Base-by-base conservation (phyloP, 345 rosid genomes). In the Populus euphratica region DNA sequence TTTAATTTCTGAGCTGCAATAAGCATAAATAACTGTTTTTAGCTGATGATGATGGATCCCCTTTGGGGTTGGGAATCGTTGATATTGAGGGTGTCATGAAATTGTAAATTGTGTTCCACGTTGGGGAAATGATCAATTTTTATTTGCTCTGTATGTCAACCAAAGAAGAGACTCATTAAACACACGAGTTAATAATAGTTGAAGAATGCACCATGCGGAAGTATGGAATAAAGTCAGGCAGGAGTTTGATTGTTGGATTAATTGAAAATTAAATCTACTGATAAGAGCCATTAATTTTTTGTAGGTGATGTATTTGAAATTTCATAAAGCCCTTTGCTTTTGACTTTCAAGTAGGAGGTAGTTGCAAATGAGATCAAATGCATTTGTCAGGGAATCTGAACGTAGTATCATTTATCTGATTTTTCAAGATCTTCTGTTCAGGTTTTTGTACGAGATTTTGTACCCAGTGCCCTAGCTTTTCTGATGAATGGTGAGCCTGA, bases 401-500 rank as follows among this genome's bases (percentile, higher is more conserved):
- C n/a, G 11, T 9, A 59, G 29, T 59, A 23, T 59, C 29, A 59
- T 59, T 43, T 18, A 8, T 69, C 6, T 59, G 49, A 11, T 35
- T 61, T 70, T 44, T 36, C 25, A 12, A 6, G 20, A 27, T 20
- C 11, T 75, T 36, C 52, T 44, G 47, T 82, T 8, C 76, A 92
- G 97, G 95, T 91, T 41, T 92, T 92, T 61, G 91, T 92, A 38
- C 85, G 95, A 20, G 95, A 92, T 80, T 92, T 91, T 84, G 97
- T 92, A 61, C 97, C 97, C 52, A 92, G 97, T 70, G 97, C 88
- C 61, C 81, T 90, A 59, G 95, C 97, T 65, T 92, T 91, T 77
- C 81, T 92, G 77, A 92, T 92, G 93, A 91, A 89, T 50, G 92
- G 92, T 18, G 93, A 91, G 77, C 89, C 95, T 4, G 93, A 92